phyloP scores from a whole-genome alignment of 208 protist genomes.

The Crithidia bombi region DNA sequence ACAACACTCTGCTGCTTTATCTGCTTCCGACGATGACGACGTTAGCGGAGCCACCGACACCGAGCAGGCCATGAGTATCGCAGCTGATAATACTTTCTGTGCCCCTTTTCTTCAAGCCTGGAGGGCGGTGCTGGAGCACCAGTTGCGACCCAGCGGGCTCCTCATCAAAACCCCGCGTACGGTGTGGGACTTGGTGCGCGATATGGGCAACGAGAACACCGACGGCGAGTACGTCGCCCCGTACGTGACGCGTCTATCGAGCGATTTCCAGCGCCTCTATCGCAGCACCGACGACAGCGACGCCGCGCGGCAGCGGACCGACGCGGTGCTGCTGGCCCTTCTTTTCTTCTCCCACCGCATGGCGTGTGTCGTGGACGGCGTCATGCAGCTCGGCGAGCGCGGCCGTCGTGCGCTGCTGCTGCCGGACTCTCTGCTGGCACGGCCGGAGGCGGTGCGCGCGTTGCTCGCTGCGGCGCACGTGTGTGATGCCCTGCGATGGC shows the following conservation, averaged over 20 bases:
- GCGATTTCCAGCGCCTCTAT: constrained; percentile 27
- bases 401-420: constrained; percentile 23
- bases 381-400: constrained; percentile 12
- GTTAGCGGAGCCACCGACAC: not conserved
- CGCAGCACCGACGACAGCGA: constrained; percentile 23
- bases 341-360: constrained; percentile 25
- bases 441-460: constrained; percentile 6
- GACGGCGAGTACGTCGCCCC: constrained; percentile 30
- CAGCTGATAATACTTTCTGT: constrained; percentile 12
- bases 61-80: not conserved
- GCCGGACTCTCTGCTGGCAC: constrained; percentile 13
- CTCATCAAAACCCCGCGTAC: constrained; percentile 31
- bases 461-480: constrained; percentile 2
- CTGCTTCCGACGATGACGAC: not conserved
- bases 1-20: not conserved
- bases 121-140: constrained; percentile 37
- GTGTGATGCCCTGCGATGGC: constrained; percentile 22
- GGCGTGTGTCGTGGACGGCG: constrained; percentile 16
- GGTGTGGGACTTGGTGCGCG: constrained; percentile 37
- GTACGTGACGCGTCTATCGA: constrained; percentile 21
- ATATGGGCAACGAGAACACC: constrained; percentile 30
- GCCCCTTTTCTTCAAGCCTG: constrained; percentile 32
- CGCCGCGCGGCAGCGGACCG: constrained; percentile 13
- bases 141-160: constrained; percentile 34
- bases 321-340: constrained; percentile 25